Evolutionary conservation across 495 filamentous ascomycete species (phyloP), one percentile per base, ranked within the genome.

Genomic region (Xylaria sp.): DNA sequence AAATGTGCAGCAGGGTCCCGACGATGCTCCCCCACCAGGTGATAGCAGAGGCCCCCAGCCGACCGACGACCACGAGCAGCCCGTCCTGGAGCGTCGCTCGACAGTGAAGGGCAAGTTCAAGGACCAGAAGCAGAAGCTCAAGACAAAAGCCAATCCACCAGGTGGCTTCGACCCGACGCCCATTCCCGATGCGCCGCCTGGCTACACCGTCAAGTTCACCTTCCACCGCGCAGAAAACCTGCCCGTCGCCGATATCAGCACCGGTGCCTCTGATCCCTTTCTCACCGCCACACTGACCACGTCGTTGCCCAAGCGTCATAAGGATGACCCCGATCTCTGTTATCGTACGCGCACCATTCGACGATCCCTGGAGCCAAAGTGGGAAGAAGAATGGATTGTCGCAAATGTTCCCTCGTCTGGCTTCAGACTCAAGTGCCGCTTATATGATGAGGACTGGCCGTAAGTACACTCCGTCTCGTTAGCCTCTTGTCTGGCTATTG

Each of bases 371-470:
- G 87, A 96, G 72, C 93, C 95, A 0, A 83, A 81, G 21, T 98
- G 95, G 95, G 88, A 97, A 50, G 86, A 88, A 24, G 89, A 93
- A 41, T 98, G 95, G 95, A 88, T 93, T 44, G 90, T 98, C 41
- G 91, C 92, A 58, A 95, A 97, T 74, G 86, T 98, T 0, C 93
- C 95, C 0, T 81, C 88, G 0, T 88, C 86, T 1, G 95, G 95
- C 1, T 95, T 96, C 77, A 84, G 82, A 68, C 82, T 98, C 57
- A 97, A 97, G 77, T 90, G 90, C 52, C 84, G 91, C 44, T 81
- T 98, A 24, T 93, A 92, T 78, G 95, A 98, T 75, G 95, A 98
- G 76, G 95, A 98, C 78, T 88, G 89, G 43, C 87, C 90, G 64
- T 67, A 55, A 67, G 64, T 67, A 43, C 31, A 19, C 1, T 5